These are phyloP conservation scores for Tuctoria greenei DNA, from an alignment of 176 grass and related monocot genomes.

Conservation along the genomic window DNA sequence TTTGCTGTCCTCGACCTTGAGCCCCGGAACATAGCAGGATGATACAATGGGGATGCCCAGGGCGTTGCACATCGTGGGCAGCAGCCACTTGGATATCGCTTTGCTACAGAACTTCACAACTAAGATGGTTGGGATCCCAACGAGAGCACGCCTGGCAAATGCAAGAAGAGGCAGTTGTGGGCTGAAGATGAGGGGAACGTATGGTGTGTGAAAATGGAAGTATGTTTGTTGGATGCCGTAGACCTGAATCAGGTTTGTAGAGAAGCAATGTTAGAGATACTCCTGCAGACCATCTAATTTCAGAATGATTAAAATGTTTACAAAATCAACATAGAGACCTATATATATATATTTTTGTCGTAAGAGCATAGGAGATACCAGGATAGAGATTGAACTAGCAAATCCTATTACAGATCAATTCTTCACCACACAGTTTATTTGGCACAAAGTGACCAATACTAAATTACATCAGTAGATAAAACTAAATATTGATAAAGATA, in stretches of 20 bases:
- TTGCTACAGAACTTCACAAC: constrained; percentile 91
- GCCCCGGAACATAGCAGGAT: constrained; percentile 73
- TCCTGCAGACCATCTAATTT: constrained; percentile 27
- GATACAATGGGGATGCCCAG: constrained; percentile 77
- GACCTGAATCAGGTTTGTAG: constrained; percentile 44
- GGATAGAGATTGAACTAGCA: not conserved
- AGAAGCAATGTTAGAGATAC: constrained; percentile 6
- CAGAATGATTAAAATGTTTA: not conserved
- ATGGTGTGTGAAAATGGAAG: constrained; percentile 64
- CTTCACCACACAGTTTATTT: constrained; percentile 15
- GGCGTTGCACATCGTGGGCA: constrained; percentile 82
- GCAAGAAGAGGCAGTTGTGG: constrained; percentile 43
- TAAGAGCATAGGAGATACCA: not conserved
- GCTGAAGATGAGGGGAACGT: constrained; percentile 64
- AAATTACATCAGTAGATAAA: not conserved
- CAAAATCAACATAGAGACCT: not conserved
- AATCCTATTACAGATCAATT: constrained; percentile 20
- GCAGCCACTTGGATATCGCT: constrained; percentile 86
- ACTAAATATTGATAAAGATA: not conserved
- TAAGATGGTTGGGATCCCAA: constrained; percentile 83
- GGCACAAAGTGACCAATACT: not conserved
- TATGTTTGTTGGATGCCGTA: constrained; percentile 87
- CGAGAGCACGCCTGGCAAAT: constrained; percentile 51
- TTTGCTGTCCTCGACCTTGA: constrained; percentile 54
- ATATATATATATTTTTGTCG: constrained; percentile 25